Evolutionary conservation across 2,329 filamentous ascomycete species (phyloP).

Genomic region (Colletotrichum cereale): DNA sequence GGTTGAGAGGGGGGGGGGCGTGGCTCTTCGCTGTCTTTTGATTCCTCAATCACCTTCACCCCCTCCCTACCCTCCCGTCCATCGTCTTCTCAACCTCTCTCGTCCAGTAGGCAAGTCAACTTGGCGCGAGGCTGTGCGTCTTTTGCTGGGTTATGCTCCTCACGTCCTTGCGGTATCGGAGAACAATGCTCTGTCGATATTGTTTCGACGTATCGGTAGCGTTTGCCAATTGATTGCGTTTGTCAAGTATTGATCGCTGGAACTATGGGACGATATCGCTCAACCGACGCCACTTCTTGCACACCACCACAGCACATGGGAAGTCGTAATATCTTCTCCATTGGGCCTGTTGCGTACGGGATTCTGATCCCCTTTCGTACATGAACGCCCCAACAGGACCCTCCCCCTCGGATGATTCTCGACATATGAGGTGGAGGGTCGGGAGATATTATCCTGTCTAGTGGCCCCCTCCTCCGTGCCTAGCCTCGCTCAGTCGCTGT

Average conservation of each 20-base stretch:
- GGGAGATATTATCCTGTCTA: constrained; percentile 25
- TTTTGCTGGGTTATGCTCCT: neutral
- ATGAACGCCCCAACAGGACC: constrained; percentile 11
- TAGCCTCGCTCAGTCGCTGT: neutral
- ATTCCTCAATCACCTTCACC: constrained; percentile 9
- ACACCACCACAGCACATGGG: neutral
- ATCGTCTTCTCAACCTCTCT: neutral
- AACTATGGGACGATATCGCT: neutral
- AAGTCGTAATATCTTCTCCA: neutral
- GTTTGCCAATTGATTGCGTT: constrained; percentile 14
- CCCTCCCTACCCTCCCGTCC: neutral
- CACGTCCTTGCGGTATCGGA: constrained; percentile 23
- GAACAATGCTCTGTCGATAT: constrained; percentile 36
- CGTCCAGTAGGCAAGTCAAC: constrained; percentile 16
- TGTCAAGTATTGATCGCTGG: constrained; percentile 12
- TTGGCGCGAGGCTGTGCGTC: constrained; percentile 32
- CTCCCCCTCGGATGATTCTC: neutral
- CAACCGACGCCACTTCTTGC: neutral
- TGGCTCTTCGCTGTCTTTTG: neutral
- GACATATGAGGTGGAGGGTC: constrained; percentile 28
- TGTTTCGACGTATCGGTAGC: neutral
- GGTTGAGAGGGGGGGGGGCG: neutral
- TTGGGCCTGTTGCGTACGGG: neutral
- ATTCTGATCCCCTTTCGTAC: neutral
- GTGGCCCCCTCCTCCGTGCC: neutral